Base-by-base conservation (phyloP, 2,329 filamentous ascomycete species). In the Xylariaceae sp. region DNA sequence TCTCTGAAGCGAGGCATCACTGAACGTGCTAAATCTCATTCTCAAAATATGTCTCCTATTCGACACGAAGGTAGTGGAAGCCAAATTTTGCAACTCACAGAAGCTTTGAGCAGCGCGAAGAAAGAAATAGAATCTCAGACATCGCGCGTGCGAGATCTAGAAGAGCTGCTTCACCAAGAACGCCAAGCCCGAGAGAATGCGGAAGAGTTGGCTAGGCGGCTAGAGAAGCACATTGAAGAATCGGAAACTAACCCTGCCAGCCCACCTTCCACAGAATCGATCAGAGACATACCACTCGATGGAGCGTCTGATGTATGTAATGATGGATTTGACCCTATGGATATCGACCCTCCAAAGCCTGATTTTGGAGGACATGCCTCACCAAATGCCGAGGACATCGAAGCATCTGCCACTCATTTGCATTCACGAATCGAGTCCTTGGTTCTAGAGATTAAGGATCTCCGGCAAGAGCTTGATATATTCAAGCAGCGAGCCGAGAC, bases 121-220 rank as follows among this genome's bases (percentile, higher is more conserved):
- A 88, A 88, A 67, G 92, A 97, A 71, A 85, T 97, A 48, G 92
- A 95, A 68, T 83, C 81, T n/a, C 92, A 97, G 72, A 86, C 85
- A 54, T 81, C 85, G 48, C 86, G 89, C 35, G 86, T 97, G 73
- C 88, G 87, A 66, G 88, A 92, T 67, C 77, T 97, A 10, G 93
- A 97, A 72, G 82, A 85, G 59, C 80, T 90, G 75, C 78, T 97
- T 49, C 84, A 82, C 53, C 86, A 88, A 69, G 94, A 99, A 74
- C 84, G 91, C 30, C 82, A 86, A 64, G 92, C 92, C 34, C 84
- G 94, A 58, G 88, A 95, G 68, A 81, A 85, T 55, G 93, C 93
- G 0, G 94, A 99, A 73, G 89, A 94, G 61, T 80, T 89, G 56
- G 89, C 90, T 11, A 87, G 86, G 66, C 82, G 83, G 55, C 76